Conservation (phyloP, 352 stramenopile genomes). For the Phytophthora idaei region DNA sequence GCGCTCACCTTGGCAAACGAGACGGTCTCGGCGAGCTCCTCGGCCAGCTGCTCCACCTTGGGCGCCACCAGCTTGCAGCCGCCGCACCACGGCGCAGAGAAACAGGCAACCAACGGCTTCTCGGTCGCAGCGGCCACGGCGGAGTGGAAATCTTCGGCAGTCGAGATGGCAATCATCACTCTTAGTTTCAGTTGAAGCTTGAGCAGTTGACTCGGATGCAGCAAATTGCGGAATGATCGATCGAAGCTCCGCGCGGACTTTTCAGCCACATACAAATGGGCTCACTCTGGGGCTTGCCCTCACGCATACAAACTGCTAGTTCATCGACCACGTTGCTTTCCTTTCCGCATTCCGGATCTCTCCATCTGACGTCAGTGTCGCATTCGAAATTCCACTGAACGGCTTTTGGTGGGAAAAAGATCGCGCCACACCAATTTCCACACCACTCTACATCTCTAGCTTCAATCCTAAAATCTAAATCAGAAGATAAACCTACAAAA, state of each 20-base stretch:
- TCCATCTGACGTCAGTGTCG: slow-evolving; percentile 19
- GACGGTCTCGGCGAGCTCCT: slow-evolving; percentile 36
- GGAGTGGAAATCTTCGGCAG: slow-evolving; percentile 47
- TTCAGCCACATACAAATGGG: slow-evolving; percentile 9
- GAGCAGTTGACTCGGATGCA: slow-evolving; percentile 16
- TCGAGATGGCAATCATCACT: slow-evolving; percentile 46
- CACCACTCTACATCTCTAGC: slow-evolving; percentile 4
- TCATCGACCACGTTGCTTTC: slow-evolving; percentile 15
- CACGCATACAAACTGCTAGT: slow-evolving; percentile 30
- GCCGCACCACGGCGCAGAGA: slow-evolving; percentile 71
- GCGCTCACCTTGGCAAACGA: slow-evolving; percentile 61
- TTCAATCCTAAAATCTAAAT: background rate
- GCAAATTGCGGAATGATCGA: slow-evolving; percentile 43
- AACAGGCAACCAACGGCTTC: slow-evolving; percentile 53
- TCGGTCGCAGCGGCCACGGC: slow-evolving; percentile 33
- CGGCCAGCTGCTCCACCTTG: slow-evolving; percentile 52
- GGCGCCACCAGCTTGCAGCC: slow-evolving; percentile 69
- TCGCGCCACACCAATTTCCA: slow-evolving; percentile 18
- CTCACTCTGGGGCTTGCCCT: slow-evolving; percentile 6
- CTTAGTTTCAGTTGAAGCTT: slow-evolving; percentile 3
- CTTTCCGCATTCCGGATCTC: slow-evolving; percentile 17
- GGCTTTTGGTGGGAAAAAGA: slow-evolving; percentile 33
- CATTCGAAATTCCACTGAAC: slow-evolving; percentile 26
- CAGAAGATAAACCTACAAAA: slow-evolving; percentile 1
- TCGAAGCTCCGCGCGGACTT: background rate